phyloP scores from a whole-genome alignment of 2,329 filamentous ascomycete species.

The Colletotrichum trifolii region DNA sequence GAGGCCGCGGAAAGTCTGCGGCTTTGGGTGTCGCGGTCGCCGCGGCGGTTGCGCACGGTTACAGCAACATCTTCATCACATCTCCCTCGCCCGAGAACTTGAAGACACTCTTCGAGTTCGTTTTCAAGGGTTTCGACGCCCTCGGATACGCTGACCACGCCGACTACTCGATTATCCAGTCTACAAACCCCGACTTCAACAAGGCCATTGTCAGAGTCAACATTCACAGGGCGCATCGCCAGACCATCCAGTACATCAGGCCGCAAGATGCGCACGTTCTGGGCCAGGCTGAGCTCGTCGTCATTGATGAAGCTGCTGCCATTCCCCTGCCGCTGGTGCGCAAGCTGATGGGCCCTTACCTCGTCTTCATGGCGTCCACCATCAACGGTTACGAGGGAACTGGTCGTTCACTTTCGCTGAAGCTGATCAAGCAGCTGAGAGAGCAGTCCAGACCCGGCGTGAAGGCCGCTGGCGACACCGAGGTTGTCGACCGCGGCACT shows the following conservation, averaged over 20 bases:
- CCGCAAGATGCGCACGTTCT: constrained; percentile 95
- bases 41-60: constrained; percentile 93
- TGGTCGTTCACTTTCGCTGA: constrained; percentile 91
- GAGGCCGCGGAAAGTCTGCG: constrained; percentile 97
- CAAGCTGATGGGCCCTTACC: constrained; percentile 95
- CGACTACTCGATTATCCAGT: constrained; percentile 98
- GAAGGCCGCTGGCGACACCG: constrained; percentile 67
- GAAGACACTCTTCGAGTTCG: constrained; percentile 97
- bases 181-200: constrained; percentile 98
- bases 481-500: constrained; percentile 82
- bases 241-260: constrained; percentile 98
- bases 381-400: constrained; percentile 99
- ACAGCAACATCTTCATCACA: constrained; percentile 99
- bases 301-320: constrained; percentile 97
- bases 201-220: constrained; percentile 98
- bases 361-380: constrained; percentile 99
- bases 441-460: constrained; percentile 83
- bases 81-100: constrained; percentile 97
- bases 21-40: constrained; percentile 94
- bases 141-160: constrained; percentile 93
- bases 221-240: constrained; percentile 91
- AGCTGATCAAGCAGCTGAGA: constrained; percentile 95
- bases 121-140: constrained; percentile 98
- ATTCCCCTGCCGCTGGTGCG: constrained; percentile 92
- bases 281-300: constrained; percentile 92